These are phyloP conservation scores for Geoglossum glabrum DNA, from an alignment of 495 filamentous ascomycete genomes.

Conservation along the genomic window DNA sequence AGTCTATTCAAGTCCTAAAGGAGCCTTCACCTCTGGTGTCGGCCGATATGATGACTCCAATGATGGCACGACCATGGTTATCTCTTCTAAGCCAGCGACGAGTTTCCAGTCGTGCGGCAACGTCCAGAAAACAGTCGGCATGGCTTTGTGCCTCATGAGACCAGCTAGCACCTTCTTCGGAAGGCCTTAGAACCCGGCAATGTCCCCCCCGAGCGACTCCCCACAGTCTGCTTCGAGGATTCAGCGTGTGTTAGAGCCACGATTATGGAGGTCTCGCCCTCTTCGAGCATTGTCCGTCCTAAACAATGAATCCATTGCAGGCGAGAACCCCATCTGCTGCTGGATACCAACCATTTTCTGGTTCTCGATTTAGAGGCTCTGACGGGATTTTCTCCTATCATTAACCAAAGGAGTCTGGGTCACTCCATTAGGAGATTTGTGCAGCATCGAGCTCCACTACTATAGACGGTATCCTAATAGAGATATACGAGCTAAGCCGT, in stretches of 20 bases:
- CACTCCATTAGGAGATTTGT: constrained; percentile 1
- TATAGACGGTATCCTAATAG: constrained; percentile 3
- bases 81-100: not conserved
- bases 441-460: constrained; percentile 10
- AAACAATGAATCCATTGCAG: no score
- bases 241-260: not conserved
- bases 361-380: constrained; percentile 9
- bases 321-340: no score
- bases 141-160: not conserved
- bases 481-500: constrained; percentile 8
- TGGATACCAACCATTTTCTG: constrained; percentile 8
- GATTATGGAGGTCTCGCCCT: not conserved
- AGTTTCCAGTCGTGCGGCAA: not conserved
- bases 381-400: constrained; percentile 7
- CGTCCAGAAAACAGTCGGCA: not conserved
- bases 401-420: constrained; percentile 8
- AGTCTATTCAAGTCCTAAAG: not conserved
- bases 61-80: not conserved
- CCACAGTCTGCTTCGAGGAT: not conserved
- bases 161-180: not conserved
- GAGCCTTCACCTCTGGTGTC: not conserved
- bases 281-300: no score
- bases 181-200: not conserved
- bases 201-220: not conserved
- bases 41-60: not conserved